These are phyloP conservation scores for Glarea lozoyensis DNA, from an alignment of 495 filamentous ascomycete species.

Conservation along the genomic window DNA sequence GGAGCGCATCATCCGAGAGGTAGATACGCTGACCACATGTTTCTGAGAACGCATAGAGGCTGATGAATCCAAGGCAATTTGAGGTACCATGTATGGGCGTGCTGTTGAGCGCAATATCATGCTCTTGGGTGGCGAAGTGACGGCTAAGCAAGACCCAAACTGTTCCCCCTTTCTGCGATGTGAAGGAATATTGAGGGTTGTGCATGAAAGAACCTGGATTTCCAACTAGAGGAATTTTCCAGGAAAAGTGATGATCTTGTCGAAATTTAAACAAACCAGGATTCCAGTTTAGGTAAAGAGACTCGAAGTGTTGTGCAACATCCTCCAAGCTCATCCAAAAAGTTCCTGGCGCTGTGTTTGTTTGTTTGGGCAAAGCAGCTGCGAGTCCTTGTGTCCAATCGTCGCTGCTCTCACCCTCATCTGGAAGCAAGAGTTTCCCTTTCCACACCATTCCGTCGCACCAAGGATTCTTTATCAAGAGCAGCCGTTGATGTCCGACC, in stretches of 20 bases:
- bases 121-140: constrained; percentile 57
- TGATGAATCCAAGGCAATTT: constrained; percentile 63
- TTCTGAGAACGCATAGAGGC: constrained; percentile 64
- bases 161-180: constrained; percentile 42
- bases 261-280: constrained; percentile 71
- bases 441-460: constrained; percentile 68
- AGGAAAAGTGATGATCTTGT: constrained; percentile 84
- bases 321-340: constrained; percentile 91
- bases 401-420: neutral
- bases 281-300: constrained; percentile 96
- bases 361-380: constrained; percentile 7
- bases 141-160: constrained; percentile 81
- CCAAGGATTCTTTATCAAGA: constrained; percentile 96
- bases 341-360: constrained; percentile 44
- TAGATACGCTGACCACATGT: constrained; percentile 66
- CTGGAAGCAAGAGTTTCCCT: constrained; percentile 19
- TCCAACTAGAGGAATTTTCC: constrained; percentile 59
- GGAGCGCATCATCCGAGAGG: constrained; percentile 54
- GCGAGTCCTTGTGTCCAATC: constrained; percentile 11
- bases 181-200: constrained; percentile 77
- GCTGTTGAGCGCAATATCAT: constrained; percentile 30
- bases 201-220: constrained; percentile 57
- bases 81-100: constrained; percentile 30
- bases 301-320: constrained; percentile 83
- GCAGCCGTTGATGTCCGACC: constrained; percentile 47